Conservation (phyloP, 2,329 filamentous ascomycete species). For the Bisporella sp. region DNA sequence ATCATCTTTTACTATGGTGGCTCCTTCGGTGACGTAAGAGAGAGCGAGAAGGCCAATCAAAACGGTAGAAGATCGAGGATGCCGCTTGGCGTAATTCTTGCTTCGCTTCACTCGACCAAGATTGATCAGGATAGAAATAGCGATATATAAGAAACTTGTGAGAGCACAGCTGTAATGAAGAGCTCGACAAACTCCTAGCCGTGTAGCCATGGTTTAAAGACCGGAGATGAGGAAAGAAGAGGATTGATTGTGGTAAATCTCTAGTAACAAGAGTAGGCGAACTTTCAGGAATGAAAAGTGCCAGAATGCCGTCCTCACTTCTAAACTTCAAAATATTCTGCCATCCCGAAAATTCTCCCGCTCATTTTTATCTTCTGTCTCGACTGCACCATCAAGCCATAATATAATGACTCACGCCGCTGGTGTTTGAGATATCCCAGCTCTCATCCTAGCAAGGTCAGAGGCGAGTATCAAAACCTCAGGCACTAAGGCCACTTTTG, state of each 20-base stretch:
- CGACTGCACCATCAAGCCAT: too few relatives aligned
- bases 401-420: too few relatives aligned
- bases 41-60: neutral
- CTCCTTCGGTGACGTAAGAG: neutral
- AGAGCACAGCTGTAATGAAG: neutral
- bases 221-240: neutral
- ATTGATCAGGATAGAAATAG: neutral
- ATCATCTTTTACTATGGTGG: neutral
- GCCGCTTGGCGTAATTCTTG: neutral
- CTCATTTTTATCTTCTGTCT: too few relatives aligned
- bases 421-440: too few relatives aligned
- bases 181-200: neutral
- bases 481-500: too few relatives aligned
- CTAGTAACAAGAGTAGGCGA: neutral
- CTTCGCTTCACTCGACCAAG: neutral
- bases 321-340: too few relatives aligned
- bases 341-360: too few relatives aligned
- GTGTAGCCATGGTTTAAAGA: neutral
- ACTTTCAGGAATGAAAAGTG: neutral
- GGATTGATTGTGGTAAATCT: neutral
- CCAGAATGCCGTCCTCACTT: too few relatives aligned
- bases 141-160: neutral
- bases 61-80: neutral
- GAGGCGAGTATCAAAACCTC: too few relatives aligned
- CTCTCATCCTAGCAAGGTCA: too few relatives aligned